Evolutionary conservation across 352 stramenopile genomes (phyloP), one percentile per base, ranked within the genome.

Genomic region (Globisporangium mamillatum): DNA sequence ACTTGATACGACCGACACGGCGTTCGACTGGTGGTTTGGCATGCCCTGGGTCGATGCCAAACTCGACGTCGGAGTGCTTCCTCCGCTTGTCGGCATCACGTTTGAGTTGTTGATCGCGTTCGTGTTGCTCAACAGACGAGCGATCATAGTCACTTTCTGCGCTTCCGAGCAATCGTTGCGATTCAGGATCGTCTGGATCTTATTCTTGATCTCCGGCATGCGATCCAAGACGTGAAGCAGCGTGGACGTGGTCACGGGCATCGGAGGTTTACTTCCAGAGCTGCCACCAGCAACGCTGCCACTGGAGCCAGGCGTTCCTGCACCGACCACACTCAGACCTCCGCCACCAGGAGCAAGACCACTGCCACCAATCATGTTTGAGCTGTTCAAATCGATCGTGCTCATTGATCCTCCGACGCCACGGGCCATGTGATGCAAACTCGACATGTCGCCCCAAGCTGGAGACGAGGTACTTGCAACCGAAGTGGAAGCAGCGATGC

Each of bases 121-220:
- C 57, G 85, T 93, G 64, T 91, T 92, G 75, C 86, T 95, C 71
- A 95, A 72, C 62, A 95, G 74, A 2, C 87, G 75, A 22, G 88
- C 88, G 32, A 95, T 95, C 86, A 95, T 93, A 14, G 86, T 88
- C 60, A 95, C 88, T 63, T 95, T 95, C 71, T 95, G 88, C 8
- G 84, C 84, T 71, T 95, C 88, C n/a, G 86, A 93, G 74, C 85
- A 94, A 64, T 95, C 87, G 22, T 70, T 84, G 14, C 88, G 86
- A 65, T 94, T 93, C 25, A 95, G 63, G 68, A 95, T 94, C 20
- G 81, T 82, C 74, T 95, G 88, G 66, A 95, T 95, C 78, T 95
- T 92, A 77, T 92, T 86, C 82, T 95, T 95, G 72, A 95, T 93
- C 82, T 94, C 86, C 22, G 88, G 88, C 86, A 94, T 93, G 6